These are phyloP conservation scores for Nakazawaea sp. DNA, from an alignment of 805 yeast species.

Conservation along the genomic window DNA sequence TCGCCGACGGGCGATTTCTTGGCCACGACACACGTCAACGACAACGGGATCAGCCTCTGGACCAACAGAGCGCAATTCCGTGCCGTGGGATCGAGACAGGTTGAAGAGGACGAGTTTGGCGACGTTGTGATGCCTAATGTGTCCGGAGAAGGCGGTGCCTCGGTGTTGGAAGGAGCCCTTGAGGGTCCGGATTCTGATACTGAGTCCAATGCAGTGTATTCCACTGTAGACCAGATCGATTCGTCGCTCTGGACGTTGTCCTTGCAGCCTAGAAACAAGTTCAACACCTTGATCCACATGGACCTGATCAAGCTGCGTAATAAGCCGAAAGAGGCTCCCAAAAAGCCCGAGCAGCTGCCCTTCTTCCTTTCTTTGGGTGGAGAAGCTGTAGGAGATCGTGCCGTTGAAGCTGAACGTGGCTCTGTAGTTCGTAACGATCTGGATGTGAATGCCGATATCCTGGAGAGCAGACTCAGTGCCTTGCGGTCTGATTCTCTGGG, in stretches of 20 bases:
- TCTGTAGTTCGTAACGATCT: conserved; percentile 14
- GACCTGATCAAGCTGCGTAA: conserved; percentile 82
- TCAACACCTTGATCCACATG: conserved; percentile 70
- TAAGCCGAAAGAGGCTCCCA: conserved; percentile 85
- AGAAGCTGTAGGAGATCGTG: conserved; percentile 64
- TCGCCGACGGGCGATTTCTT: conserved; percentile 86
- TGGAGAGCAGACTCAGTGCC: conserved; percentile 26
- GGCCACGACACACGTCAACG: conserved; percentile 88
- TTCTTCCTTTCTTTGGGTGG: conserved; percentile 74
- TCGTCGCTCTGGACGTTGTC: conserved; percentile 65
- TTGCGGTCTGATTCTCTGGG: conserved; percentile 23
- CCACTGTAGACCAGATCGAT: conserved; percentile 57
- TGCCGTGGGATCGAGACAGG: conserved; percentile 66
- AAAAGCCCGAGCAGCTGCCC: conserved; percentile 72
- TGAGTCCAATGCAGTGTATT: conserved; percentile 27
- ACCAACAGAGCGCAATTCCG: conserved; percentile 81
- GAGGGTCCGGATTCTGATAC: conserved; percentile 30
- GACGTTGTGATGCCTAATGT: conserved; percentile 62
- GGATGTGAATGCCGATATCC: conserved; percentile 19
- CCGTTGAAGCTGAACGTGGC: conserved; percentile 39
- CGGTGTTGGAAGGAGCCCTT: conserved; percentile 74
- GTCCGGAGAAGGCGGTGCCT: conserved; percentile 70
- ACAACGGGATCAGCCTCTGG: conserved; percentile 90
- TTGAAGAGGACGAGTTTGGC: conserved; percentile 70
- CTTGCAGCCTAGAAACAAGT: conserved; percentile 68